Base-by-base conservation (phyloP, 2,329 filamentous ascomycete genomes). In the Cercospora zeina region DNA sequence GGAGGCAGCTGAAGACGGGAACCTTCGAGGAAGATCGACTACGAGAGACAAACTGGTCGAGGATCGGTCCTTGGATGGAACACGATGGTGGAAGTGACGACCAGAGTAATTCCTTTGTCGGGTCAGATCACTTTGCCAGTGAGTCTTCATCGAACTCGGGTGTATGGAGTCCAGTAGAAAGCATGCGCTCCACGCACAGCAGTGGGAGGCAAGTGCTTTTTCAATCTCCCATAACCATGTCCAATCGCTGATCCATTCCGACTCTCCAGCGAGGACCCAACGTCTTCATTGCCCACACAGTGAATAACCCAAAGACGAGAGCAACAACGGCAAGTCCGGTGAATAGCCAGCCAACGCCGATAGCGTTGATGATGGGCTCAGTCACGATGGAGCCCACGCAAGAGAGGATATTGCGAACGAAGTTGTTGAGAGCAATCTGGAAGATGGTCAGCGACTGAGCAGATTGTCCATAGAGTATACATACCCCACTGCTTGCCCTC, bases 341-440 rank as follows among this genome's bases (percentile, higher is more conserved):
- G 67, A 91, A 89, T 0, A 93, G 76, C 88, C 89, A 92, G 0
- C 90, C 90, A 65, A 88, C 85, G 2, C 90, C 89, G 64, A 93
- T 88, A 2, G 81, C 87, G 16, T 82, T 72, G 58, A 93, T 88
- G 59, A 91, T 80, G 0, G 90, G 90, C 64, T 88, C 83, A 0
- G 88, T 85, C 16, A 92, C 83, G 33, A 93, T 75, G 47, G 83
- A 83, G 9, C 89, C 90, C 0, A 90, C 81, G 64, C 88, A 92
- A 54, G 84, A 87, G 69, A 92, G 87, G 39, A 92, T 90, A 69
- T 93, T 95, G 53, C 90, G 80, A 56, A 90, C 81, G 70, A 93
- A 90, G 72, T 93, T 93, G 75, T 93, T 93, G 47, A 93, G 80
- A 0, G 90, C 91, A 2, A 93, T 89, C 1, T 56, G 54, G 3